Percentiles rank a stretch among this genome's conserved stretches.
These are phyloP conservation scores for Solanum virginianum DNA, from an alignment of 257 asterid species.

Conservation along the genomic window DNA sequence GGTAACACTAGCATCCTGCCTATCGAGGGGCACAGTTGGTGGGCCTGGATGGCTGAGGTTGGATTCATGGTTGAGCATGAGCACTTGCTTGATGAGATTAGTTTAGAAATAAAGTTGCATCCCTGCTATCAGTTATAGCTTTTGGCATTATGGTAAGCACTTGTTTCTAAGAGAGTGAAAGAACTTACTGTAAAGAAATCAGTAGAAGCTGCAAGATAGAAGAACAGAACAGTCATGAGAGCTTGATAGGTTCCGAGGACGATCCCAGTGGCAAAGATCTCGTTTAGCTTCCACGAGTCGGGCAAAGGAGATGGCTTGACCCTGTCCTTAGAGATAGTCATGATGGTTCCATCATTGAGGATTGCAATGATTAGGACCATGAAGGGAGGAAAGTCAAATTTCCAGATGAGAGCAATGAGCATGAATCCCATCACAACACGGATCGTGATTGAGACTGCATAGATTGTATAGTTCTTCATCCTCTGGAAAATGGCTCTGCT, in stretches of 20 bases:
- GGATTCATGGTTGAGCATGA: neutral
- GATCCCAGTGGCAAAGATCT: slow-evolving; percentile 27
- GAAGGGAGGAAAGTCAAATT: slow-evolving; percentile 35
- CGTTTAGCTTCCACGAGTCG: slow-evolving; percentile 26
- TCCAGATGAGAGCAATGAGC: slow-evolving; percentile 29
- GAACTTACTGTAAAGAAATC: slow-evolving; percentile 20
- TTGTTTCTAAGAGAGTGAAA: neutral
- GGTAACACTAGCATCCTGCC: neutral
- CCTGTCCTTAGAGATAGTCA: slow-evolving; percentile 30
- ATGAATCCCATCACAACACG: slow-evolving; percentile 37
- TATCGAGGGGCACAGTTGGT: neutral
- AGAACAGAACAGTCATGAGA: slow-evolving; percentile 22
- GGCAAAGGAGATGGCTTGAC: slow-evolving; percentile 33
- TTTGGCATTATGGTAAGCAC: neutral
- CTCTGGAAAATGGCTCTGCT: slow-evolving; percentile 89
- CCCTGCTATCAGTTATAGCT: neutral
- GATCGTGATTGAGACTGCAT: slow-evolving; percentile 42
- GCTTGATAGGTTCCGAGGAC: slow-evolving; percentile 26
- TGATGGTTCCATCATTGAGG: slow-evolving; percentile 35
- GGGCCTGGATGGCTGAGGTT: neutral
- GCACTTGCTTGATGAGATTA: neutral
- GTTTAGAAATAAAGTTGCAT: neutral
- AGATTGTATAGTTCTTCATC: slow-evolving; percentile 73
- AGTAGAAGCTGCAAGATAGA: slow-evolving; percentile 16
- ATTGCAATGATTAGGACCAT: slow-evolving; percentile 39